Evolutionary conservation across 2,329 filamentous ascomycete genomes (phyloP), one percentile per base, ranked within the genome.

Genomic region (Plenodomus lindquistii): DNA sequence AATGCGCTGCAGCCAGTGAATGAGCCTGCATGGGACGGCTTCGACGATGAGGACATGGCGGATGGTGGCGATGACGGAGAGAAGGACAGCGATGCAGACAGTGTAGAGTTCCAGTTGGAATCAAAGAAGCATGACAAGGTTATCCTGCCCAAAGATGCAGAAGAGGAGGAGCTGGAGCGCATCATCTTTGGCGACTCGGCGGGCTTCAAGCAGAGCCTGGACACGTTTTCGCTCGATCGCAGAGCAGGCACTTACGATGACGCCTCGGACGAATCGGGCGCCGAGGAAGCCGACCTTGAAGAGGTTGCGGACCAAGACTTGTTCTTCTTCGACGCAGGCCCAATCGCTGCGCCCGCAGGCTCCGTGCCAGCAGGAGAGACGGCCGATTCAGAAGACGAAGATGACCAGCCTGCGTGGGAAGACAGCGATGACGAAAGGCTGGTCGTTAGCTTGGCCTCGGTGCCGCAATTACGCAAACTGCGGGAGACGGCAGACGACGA

Each of bases 381-480:
- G 18, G 60, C 48, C 1, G 75, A 73, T 24, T 72, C 70, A 27
- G 73, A 73, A 17, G 69, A 71, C 16, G 59, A 72, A 19, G 60
- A 63, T 4, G 70, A 70, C 31, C 77, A 78, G 17, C 80, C 86
- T 2, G 89, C 85, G 1, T 99, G 94, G 94, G 85, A 92, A 60
- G 94, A 99, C 70, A 97, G 92, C 72, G 94, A 99, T 63, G 94
- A 99, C 67, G 94, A 97, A 67, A 83, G 89, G 44, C 77, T 97
- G 54, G 83, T 85, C 6, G 81, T 99, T 40, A 97, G 93, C 13
- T 80, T 99, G 34, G 88, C 90, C 3, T 82, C 84, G 20, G 85
- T 87, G 37, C 83, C 85, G 40, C 83, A 89, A 56, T 72, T 97
- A 67, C 84, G 92, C 58, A 97, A 97, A 73, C 78, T 99, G 54